Percentiles rank a stretch among this genome's conserved stretches.
Conservation (phyloP, 2,329 filamentous ascomycete genomes). For the Claviceps lovelessii region DNA sequence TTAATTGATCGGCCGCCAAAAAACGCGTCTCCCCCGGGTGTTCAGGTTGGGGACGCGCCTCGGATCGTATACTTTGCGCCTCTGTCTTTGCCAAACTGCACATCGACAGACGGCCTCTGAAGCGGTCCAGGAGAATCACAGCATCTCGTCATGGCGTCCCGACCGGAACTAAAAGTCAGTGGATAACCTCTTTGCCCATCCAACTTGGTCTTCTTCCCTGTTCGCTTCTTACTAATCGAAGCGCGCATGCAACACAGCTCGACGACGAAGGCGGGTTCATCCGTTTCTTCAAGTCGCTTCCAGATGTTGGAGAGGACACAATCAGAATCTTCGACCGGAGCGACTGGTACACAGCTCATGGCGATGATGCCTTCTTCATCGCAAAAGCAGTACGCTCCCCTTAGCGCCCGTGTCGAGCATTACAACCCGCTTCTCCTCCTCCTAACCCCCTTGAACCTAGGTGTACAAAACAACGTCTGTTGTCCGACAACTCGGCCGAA, state of each 20-base stretch:
- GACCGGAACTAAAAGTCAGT: constrained; percentile 55
- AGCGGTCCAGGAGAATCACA: not conserved
- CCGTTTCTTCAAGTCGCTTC: constrained; percentile 82
- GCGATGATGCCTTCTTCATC: constrained; percentile 70
- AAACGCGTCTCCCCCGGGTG: constrained; percentile 10
- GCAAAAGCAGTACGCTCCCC: constrained; percentile 53
- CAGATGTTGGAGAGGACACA: constrained; percentile 54
- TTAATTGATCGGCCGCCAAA: constrained; percentile 8
- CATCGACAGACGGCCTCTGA: not conserved
- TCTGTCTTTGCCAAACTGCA: not conserved
- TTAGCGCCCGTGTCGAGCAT: not conserved
- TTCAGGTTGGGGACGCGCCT: constrained; percentile 4
- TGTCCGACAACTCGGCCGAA: constrained; percentile 73
- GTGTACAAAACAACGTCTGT: constrained; percentile 98
- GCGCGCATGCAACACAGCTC: constrained; percentile 38
- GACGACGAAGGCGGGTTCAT: constrained; percentile 97
- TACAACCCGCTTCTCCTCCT: not conserved
- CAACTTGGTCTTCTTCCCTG: not conserved
- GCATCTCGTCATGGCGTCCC: constrained; percentile 47
- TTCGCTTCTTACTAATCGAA: not conserved
- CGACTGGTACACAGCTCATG: constrained; percentile 93
- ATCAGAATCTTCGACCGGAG: constrained; percentile 86
- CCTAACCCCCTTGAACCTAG: constrained; percentile 24
- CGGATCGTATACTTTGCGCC: not conserved
- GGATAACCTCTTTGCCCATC: too few species aligned